These are phyloP conservation scores for Cutaneotrichosporon curvatum DNA, from an alignment of 1,284 basidiomycete species.

Conservation along the genomic window DNA sequence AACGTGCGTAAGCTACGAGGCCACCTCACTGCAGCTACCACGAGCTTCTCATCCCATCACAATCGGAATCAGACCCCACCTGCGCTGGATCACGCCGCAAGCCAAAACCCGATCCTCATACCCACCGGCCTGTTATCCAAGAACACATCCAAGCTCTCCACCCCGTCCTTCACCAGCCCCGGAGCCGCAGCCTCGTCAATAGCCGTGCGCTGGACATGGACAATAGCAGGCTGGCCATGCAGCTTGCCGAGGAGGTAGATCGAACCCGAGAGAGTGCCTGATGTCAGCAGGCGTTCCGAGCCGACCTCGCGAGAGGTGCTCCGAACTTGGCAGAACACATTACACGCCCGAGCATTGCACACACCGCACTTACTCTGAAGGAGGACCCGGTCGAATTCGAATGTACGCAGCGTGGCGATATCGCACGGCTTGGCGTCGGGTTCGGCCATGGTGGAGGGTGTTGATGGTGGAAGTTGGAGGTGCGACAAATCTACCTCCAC, in stretches of 20 bases:
- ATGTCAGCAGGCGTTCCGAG: conserved; percentile 3
- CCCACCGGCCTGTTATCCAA: conserved; percentile 36
- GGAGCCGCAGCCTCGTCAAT: conserved; percentile 44
- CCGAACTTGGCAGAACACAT: no score
- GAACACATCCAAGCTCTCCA: conserved; percentile 29
- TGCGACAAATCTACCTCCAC: no score
- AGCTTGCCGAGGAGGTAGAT: conserved; percentile 50
- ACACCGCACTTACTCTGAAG: conserved; percentile 52
- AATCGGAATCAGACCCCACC: no score
- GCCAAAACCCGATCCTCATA: conserved; percentile 1
- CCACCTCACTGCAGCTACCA: no score
- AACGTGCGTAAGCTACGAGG: no score
- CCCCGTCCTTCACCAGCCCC: conserved; percentile 16
- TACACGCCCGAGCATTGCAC: no score
- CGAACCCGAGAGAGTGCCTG: conserved; percentile 53
- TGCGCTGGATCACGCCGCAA: no score
- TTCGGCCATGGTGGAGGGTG: no score
- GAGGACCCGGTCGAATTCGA: conserved; percentile 54
- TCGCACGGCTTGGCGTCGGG: conserved; percentile 14
- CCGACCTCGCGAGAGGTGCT: no score
- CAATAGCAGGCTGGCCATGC: conserved; percentile 49
- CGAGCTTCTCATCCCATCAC: no score
- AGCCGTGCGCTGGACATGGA: conserved; percentile 57
- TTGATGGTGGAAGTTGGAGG: no score
- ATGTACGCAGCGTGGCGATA: conserved; percentile 37